Conservation (phyloP, 176 grass and related monocot genomes). For the Carex littledalei region DNA sequence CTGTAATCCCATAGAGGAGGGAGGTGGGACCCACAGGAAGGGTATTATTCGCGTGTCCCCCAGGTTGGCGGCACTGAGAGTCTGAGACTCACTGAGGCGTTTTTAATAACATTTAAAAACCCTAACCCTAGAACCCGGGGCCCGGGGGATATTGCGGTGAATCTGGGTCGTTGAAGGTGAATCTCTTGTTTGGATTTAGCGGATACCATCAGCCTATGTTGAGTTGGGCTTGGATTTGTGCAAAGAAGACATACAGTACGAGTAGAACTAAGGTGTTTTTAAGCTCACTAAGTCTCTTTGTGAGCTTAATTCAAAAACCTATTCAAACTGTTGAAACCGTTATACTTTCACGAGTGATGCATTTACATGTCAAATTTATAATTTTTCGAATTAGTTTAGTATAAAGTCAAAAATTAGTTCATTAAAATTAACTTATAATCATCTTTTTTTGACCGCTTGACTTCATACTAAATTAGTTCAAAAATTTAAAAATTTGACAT, state of each 20-base stretch:
- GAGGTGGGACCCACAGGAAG: neutral
- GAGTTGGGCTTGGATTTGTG: neutral
- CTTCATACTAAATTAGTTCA: too few species aligned
- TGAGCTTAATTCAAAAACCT: too few species aligned
- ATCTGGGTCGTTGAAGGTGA: constrained; percentile 1
- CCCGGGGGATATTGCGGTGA: neutral
- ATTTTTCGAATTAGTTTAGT: too few species aligned
- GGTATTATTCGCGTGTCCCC: neutral
- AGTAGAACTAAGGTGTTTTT: too few species aligned
- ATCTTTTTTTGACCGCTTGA: too few species aligned
- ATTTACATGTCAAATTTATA: too few species aligned
- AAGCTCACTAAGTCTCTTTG: too few species aligned
- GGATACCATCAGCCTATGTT: neutral
- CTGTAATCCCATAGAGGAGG: neutral
- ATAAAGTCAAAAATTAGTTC: too few species aligned
- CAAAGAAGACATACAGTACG: neutral
- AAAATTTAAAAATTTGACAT: too few species aligned
- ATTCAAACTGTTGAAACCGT: too few species aligned
- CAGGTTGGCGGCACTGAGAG: constrained; percentile 5
- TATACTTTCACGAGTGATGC: too few species aligned
- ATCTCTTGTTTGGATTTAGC: neutral
- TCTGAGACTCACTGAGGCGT: neutral
- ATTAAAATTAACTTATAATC: too few species aligned
- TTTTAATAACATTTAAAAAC: neutral
- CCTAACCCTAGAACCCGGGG: constrained; percentile 9